Evolutionary conservation across 139 green algal species (phyloP), one percentile per base, ranked within the genome.

Genomic region (Chlamydomonas incerta): DNA sequence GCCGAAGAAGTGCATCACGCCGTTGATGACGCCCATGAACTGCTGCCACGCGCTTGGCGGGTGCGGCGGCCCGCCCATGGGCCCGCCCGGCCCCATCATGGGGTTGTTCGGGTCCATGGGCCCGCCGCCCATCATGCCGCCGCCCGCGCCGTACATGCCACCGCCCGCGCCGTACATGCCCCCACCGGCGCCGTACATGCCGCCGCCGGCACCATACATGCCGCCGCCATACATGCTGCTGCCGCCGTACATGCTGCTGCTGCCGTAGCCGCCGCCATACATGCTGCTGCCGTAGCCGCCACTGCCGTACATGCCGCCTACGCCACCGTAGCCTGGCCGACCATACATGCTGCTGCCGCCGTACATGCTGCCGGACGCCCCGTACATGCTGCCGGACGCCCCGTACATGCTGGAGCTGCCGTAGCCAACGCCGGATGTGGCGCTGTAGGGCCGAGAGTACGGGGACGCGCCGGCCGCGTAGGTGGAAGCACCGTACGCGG

Each of bases 1-100:
- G 0, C 98, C 98, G 84, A 99, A 99, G 62, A 98, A 97, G 72
- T 94, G 88, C 90, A 99, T 95, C 8, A 99, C 89, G 29, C 92
- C 92, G 55, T 96, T 92, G 47, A 99, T 83, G 35, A 88, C 85
- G 13, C 74, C 82, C 62, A 97, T 89, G 82, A 97, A 93, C 29
- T 85, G 84, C 82, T 98, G 95, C 97, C 96, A 99, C 0, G 90
- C 92, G 18, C 60, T 88, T 0, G 92, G 92, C 17, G 92, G 92
- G 0, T 85, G 80, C 34, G 90, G 85, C 4, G 90, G 90, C 20
- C 29, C n/a, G n/a, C 63, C 63, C 41, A 50, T 50, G 41, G 41
- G 41, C 41, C 41, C 41, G 8, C 41, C 41, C 41, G 41, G 41
- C 41, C 41, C 41, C 41, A 50, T 50, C 41, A 50, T 50, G 11